These are phyloP conservation scores for Oryza brachyantha DNA, from an alignment of 176 grass and related monocot species.

Conservation along the genomic window DNA sequence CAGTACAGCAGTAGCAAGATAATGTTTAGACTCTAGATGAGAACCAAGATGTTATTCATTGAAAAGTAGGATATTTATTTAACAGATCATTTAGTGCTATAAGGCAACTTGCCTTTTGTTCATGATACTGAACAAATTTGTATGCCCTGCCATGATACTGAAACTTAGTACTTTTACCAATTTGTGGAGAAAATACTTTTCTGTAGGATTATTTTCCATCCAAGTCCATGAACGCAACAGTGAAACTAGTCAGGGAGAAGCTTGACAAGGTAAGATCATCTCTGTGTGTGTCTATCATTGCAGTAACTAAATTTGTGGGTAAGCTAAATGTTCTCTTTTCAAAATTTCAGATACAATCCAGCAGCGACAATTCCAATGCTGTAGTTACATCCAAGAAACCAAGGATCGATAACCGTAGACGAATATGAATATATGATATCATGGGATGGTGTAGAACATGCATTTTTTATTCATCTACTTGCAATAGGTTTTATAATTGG, in stretches of 20 bases:
- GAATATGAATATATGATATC: constrained; percentile 76
- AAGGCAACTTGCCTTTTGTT: not conserved
- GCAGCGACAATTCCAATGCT: constrained; percentile 27
- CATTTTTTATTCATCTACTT: too few relatives aligned
- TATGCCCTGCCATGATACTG: too few relatives aligned
- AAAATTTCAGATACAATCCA: constrained; percentile 32
- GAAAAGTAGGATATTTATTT: not conserved
- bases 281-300: not conserved
- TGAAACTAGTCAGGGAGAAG: constrained; percentile 75
- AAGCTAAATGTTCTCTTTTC: not conserved
- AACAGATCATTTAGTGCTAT: not conserved
- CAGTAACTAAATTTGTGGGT: not conserved
- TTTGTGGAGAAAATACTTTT: not conserved
- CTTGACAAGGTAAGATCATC: constrained; percentile 59
- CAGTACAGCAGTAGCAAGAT: not conserved
- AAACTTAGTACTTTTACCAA: not conserved
- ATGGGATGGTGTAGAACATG: not conserved
- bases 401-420: constrained; percentile 60
- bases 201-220: constrained; percentile 87
- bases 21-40: not conserved
- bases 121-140: too few relatives aligned
- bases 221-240: constrained; percentile 73
- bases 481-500: not conserved
- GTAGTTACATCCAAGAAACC: constrained; percentile 63
- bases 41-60: not conserved